Evolutionary conservation across 2,329 filamentous ascomycete genomes (phyloP).

Genomic region (Cercospora beticola): DNA sequence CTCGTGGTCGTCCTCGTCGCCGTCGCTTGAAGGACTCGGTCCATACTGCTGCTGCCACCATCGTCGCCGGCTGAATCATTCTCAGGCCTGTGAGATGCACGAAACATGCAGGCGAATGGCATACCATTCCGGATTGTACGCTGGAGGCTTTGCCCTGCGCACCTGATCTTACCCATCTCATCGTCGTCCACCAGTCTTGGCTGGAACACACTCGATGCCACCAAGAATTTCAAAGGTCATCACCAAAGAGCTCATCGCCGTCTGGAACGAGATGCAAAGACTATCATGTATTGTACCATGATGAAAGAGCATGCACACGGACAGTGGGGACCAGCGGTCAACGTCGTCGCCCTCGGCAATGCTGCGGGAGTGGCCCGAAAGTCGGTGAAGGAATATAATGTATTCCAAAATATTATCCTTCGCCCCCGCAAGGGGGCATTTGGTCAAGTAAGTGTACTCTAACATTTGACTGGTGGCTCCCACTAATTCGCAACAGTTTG

Average conservation of each 20-base stretch:
- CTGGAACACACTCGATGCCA: neutral
- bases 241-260: neutral
- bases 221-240: neutral
- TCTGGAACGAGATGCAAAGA: neutral
- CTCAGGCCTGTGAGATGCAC: too few species aligned
- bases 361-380: neutral
- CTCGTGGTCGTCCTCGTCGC: too few species aligned
- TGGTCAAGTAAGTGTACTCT: too few species aligned
- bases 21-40: too few species aligned
- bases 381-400: neutral
- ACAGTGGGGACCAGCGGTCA: neutral
- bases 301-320: conserved; percentile 14
- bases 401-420: too few species aligned
- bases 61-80: neutral
- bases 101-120: too few species aligned
- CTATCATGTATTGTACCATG: neutral
- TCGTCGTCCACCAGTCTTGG: neutral
- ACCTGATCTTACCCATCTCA: neutral
- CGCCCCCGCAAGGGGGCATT: conserved; percentile 9
- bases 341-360: neutral
- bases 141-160: too few species aligned
- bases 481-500: too few species aligned
- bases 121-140: too few species aligned
- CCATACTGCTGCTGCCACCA: neutral
- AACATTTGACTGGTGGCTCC: too few species aligned